Evolutionary conservation across 1,139 yeast species (phyloP).

Genomic region (Saccharomyces pastorianus): DNA sequence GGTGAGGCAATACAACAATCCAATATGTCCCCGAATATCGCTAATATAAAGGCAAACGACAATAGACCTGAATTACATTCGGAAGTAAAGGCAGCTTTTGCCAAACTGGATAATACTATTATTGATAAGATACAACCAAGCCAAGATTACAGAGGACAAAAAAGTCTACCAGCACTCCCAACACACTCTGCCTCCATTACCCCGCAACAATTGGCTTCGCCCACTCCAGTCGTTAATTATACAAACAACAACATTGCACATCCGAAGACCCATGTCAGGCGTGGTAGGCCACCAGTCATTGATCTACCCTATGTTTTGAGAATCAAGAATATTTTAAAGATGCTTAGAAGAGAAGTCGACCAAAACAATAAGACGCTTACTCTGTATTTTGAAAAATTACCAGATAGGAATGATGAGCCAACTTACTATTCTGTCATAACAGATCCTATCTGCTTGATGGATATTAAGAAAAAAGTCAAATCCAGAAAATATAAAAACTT

Average conservation of each 20-base stretch:
- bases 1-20: slow-evolving; percentile 9
- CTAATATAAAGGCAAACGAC: slow-evolving; percentile 3
- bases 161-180: background rate
- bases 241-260: slow-evolving; percentile 4
- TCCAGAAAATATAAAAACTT: slow-evolving; percentile 74
- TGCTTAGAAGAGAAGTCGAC: slow-evolving; percentile 64
- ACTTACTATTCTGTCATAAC: slow-evolving; percentile 57
- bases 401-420: slow-evolving; percentile 58
- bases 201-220: background rate
- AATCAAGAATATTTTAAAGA: slow-evolving; percentile 76
- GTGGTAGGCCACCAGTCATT: slow-evolving; percentile 94
- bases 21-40: slow-evolving; percentile 5
- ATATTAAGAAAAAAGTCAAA: slow-evolving; percentile 74
- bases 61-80: background rate
- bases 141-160: background rate
- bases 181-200: background rate
- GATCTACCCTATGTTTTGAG: slow-evolving; percentile 92
- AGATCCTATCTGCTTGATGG: slow-evolving; percentile 77
- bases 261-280: slow-evolving; percentile 38
- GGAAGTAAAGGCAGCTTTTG: background rate
- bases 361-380: slow-evolving; percentile 45
- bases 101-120: background rate
- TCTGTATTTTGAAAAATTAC: slow-evolving; percentile 70
- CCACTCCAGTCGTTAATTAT: background rate
- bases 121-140: background rate